phyloP scores from a whole-genome alignment of 129 eudicot species.

The Calendula officinalis region DNA sequence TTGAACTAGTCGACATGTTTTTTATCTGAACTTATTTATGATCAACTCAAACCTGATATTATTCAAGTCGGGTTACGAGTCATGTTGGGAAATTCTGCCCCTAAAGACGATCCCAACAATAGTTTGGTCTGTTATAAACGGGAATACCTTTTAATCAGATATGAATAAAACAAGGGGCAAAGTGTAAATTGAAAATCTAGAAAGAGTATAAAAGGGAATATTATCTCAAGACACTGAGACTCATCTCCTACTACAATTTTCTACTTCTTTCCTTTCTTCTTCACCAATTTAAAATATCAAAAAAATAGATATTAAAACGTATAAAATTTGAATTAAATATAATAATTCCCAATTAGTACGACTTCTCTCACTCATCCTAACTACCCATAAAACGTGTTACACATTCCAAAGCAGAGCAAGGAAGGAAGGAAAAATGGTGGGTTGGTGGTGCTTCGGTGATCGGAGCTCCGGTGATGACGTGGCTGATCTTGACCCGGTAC shows the following conservation, averaged over 20 bases:
- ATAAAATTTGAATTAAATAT: too few relatives aligned
- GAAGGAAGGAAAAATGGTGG: constrained; percentile 20
- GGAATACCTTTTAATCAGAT: too few relatives aligned
- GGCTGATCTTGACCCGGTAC: constrained; percentile 67
- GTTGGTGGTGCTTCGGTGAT: constrained; percentile 40
- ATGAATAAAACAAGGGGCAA: background rate
- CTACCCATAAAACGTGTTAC: constrained; percentile 26
- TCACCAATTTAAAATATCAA: background rate
- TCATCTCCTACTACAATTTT: background rate
- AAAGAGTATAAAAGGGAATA: background rate
- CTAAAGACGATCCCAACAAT: too few relatives aligned
- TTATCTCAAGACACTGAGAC: too few relatives aligned
- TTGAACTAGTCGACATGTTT: too few relatives aligned
- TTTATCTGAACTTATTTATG: too few relatives aligned
- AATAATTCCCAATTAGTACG: background rate
- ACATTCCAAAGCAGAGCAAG: constrained; percentile 1
- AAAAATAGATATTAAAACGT: too few relatives aligned
- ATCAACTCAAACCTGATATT: too few relatives aligned
- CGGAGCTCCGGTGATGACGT: constrained; percentile 38
- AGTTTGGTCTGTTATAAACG: too few relatives aligned
- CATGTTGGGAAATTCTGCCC: too few relatives aligned
- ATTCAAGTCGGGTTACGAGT: too few relatives aligned
- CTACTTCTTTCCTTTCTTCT: background rate
- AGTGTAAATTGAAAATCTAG: background rate
- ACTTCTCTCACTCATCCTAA: constrained; percentile 2